These are phyloP conservation scores for Penicillium odoratum DNA, from an alignment of 495 filamentous ascomycete species.

Conservation along the genomic window DNA sequence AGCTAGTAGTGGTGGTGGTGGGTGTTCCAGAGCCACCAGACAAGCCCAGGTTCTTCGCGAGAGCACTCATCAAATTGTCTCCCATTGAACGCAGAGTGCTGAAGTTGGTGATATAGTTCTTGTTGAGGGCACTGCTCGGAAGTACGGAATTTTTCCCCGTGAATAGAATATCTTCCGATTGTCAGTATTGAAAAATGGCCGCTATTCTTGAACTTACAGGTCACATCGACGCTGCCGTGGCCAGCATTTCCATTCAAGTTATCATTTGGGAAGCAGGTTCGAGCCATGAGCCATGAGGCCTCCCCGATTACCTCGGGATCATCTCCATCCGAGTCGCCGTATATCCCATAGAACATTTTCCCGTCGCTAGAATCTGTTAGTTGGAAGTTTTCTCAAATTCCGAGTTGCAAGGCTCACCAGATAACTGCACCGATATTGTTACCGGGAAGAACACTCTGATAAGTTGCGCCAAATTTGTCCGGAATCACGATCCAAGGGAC, in stretches of 20 bases:
- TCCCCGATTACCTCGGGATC: constrained; percentile 38
- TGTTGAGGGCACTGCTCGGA: constrained; percentile 28
- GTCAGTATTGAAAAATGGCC: constrained; percentile 5
- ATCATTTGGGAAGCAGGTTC: constrained; percentile 39
- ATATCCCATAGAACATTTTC: constrained; percentile 44
- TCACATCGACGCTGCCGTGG: constrained; percentile 33
- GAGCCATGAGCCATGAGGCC: constrained; percentile 42
- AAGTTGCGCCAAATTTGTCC: constrained; percentile 27
- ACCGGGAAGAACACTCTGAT: constrained; percentile 26
- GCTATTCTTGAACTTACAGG: constrained; percentile 25
- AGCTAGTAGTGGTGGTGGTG: constrained; percentile 5
- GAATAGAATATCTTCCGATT: constrained; percentile 33
- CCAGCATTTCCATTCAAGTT: constrained; percentile 34
- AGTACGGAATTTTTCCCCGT: constrained; percentile 32
- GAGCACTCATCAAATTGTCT: constrained; percentile 25
- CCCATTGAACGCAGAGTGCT: constrained; percentile 34
- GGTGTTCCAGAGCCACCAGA: constrained; percentile 8
- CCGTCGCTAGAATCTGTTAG: constrained; percentile 18
- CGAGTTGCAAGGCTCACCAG: constrained; percentile 24
- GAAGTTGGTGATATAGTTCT: constrained; percentile 41
- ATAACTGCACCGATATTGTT: constrained; percentile 43
- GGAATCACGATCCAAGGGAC: constrained; percentile 43
- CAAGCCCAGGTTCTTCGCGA: constrained; percentile 39
- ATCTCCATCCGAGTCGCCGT: constrained; percentile 39
- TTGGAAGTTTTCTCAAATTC: background rate